These are phyloP conservation scores for Xerophyta viscosa DNA, from an alignment of 106 monocot genomes.

Conservation along the genomic window DNA sequence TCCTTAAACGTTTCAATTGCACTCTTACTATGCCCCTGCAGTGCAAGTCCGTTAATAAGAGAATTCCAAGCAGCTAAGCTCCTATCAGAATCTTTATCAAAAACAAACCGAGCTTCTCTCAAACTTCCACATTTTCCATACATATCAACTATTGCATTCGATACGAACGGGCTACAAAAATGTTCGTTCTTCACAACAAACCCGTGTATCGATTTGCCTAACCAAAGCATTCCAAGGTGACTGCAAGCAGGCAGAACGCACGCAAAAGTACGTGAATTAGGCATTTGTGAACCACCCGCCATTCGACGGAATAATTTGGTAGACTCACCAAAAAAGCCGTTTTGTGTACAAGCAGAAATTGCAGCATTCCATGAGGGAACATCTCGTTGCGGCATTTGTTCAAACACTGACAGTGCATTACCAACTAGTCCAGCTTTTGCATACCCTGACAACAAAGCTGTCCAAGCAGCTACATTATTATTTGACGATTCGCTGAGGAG, in stretches of 20 bases:
- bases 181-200: conserved; percentile 37
- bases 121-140: conserved; percentile 94
- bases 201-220: conserved; percentile 64
- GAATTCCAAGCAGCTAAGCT: conserved; percentile 85
- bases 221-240: conserved; percentile 64
- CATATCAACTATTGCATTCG: conserved; percentile 79
- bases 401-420: conserved; percentile 57
- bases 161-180: conserved; percentile 32
- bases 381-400: conserved; percentile 81
- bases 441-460: conserved; percentile 68
- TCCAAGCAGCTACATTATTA: conserved; percentile 76
- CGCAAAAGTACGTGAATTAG: conserved; percentile 57
- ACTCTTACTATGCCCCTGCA: conserved; percentile 51
- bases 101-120: conserved; percentile 48
- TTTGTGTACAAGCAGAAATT: conserved; percentile 67
- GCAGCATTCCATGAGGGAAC: conserved; percentile 81
- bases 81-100: conserved; percentile 23
- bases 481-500: conserved; percentile 63
- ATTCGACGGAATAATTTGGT: conserved; percentile 43
- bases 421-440: conserved; percentile 43
- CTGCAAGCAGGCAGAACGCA: conserved; percentile 76
- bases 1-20: conserved; percentile 41
- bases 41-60: conserved; percentile 81
- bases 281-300: conserved; percentile 23
- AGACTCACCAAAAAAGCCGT: conserved; percentile 73